Conservation (phyloP, 23 red algal genomes). For the Gracilariopsis chorda region DNA sequence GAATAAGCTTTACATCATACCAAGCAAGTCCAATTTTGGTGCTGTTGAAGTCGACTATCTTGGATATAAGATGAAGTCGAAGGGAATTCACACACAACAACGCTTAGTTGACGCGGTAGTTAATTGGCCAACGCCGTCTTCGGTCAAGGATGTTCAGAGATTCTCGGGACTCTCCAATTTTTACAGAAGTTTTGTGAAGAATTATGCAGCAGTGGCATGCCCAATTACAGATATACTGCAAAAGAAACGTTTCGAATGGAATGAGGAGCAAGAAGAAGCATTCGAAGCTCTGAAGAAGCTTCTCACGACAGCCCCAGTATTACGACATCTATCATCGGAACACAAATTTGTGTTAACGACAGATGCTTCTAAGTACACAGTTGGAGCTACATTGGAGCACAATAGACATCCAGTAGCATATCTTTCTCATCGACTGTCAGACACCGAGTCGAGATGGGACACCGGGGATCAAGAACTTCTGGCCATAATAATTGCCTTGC, state of each 20-base stretch:
- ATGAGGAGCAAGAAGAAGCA: background rate
- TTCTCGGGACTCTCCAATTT: background rate
- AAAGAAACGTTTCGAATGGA: background rate
- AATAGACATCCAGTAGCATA: background rate
- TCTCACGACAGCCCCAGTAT: background rate
- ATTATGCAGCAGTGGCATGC: background rate
- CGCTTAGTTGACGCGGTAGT: background rate
- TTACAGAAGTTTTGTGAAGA: background rate
- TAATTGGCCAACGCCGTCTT: background rate
- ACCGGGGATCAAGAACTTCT: constrained; percentile 5
- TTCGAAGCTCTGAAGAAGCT: background rate
- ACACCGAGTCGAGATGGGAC: background rate
- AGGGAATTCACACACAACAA: background rate
- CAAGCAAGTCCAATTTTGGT: background rate
- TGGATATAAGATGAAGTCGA: background rate
- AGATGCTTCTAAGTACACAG: background rate
- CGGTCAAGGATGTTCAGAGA: background rate
- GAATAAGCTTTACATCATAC: background rate
- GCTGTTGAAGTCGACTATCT: background rate
- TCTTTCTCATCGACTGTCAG: background rate
- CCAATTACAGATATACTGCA: background rate
- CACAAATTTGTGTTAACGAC: background rate
- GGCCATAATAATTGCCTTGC: background rate
- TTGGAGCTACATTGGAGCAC: background rate
- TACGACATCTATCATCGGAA: background rate